Evolutionary conservation across 1,284 basidiomycete species (phyloP).

Genomic region (Ustilago trichophora): DNA sequence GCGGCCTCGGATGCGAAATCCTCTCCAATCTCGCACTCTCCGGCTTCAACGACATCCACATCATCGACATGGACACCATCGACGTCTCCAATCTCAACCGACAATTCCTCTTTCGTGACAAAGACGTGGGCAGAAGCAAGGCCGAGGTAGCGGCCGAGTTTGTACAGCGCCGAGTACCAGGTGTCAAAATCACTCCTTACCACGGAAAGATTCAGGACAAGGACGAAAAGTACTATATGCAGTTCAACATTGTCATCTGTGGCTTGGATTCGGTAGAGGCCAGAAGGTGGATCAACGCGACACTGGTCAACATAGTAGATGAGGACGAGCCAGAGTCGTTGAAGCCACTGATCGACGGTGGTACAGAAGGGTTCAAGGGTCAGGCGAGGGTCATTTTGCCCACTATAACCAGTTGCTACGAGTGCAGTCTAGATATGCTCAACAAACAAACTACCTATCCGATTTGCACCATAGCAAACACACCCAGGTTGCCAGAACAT

Average conservation of each 20-base stretch:
- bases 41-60: slow-evolving; percentile 97
- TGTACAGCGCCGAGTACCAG: slow-evolving; percentile 88
- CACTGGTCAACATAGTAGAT: slow-evolving; percentile 88
- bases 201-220: slow-evolving; percentile 99
- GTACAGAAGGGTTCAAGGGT: slow-evolving; percentile 99
- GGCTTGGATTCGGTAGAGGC: slow-evolving; percentile 89
- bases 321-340: slow-evolving; percentile 85
- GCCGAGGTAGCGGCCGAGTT: slow-evolving; percentile 87
- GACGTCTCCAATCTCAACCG: slow-evolving; percentile 98
- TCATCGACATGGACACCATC: slow-evolving; percentile 99
- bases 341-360: slow-evolving; percentile 98
- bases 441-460: slow-evolving; percentile 97
- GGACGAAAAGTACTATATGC: slow-evolving; percentile 91
- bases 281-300: slow-evolving; percentile 98
- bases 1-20: slow-evolving; percentile 65
- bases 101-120: slow-evolving; percentile 92
- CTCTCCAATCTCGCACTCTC: slow-evolving; percentile 69
- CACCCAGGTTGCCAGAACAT: slow-evolving; percentile 95
- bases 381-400: slow-evolving; percentile 97
- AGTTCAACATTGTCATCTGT: slow-evolving; percentile 95
- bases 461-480: slow-evolving; percentile 99
- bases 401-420: slow-evolving; percentile 94
- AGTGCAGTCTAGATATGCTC: slow-evolving; percentile 97
- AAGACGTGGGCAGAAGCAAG: slow-evolving; percentile 93
- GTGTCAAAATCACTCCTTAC: slow-evolving; percentile 93